Evolutionary conservation across 23 red algal species (phyloP), one percentile per base, ranked within the genome.

Genomic region (Pyropia yezoensis): DNA sequence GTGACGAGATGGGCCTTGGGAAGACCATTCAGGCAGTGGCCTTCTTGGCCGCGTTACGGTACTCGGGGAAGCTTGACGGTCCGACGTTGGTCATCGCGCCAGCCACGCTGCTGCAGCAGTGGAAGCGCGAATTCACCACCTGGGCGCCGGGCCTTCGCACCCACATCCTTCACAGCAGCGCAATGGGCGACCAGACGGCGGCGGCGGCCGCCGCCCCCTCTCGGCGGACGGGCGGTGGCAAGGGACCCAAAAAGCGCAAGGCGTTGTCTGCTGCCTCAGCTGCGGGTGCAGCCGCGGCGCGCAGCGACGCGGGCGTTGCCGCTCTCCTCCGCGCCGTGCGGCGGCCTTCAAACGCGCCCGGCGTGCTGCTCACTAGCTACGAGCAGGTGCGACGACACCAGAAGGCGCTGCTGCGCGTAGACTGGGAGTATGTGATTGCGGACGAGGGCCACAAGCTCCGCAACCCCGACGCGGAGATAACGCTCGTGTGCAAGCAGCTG

Each of bases 391-490:
- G 91, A 24, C 80, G 71, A 27, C 52, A 87, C 32, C 63, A 76
- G 1, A 39, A 34, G 33, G 58, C 47, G 68, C 57, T 83, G 55
- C 50, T 57, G 20, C 39, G 39, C 6, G 39, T 47, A 13, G 68
- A 78, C 21, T 98, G 88, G 83, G 76, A 60, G 47, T 98, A 98
- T 63, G 94, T 90, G 14, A 78, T 98, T 63, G 73, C 84, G 2
- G 94, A 98, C 58, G 94, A 98, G 65, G 94, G 94, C 18, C 94
- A 98, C 68, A 83, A 85, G 22, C 76, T 98, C 67, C 80, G 88
- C 54, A 91, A 89, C 28, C 85, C 85, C n/a, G 94, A 98, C 70
- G 94, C 94, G 18, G 85, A 91, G 16, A 72, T 98, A 11, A 98
- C 94, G 25, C 64, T 79, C 16, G 70, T 73, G 11, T 88, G 81